phyloP scores from a whole-genome alignment of 2,329 filamentous ascomycete species.

The Sphaerostilbella broomeana region DNA sequence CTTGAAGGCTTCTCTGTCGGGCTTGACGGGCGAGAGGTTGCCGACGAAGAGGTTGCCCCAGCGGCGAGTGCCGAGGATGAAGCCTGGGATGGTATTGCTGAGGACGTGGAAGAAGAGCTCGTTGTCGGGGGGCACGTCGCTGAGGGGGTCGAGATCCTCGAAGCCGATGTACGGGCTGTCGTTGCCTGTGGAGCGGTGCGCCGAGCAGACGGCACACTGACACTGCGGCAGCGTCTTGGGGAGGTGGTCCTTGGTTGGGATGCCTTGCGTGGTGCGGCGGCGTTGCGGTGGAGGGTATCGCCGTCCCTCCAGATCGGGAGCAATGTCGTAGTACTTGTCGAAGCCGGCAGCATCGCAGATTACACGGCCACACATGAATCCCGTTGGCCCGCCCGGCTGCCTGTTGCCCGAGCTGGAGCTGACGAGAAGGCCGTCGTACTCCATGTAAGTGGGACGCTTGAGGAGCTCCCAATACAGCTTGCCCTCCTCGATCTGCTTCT shows the following conservation, averaged over 20 bases:
- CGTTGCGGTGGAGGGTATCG: conserved; percentile 7
- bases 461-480: conserved; percentile 42
- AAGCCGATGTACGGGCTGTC: conserved; percentile 33
- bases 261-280: conserved; percentile 3
- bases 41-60: conserved; percentile 39
- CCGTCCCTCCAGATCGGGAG: conserved; percentile 19
- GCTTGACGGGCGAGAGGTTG: conserved; percentile 32
- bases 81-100: conserved; percentile 39
- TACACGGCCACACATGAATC: conserved; percentile 35
- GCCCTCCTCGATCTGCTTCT: conserved; percentile 35
- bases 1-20: conserved; percentile 44
- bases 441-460: conserved; percentile 39
- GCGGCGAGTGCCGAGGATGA: conserved; percentile 37
- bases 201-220: conserved; percentile 32
- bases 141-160: conserved; percentile 33
- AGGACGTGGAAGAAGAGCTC: conserved; percentile 40
- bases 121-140: conserved; percentile 30
- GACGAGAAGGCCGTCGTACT: conserved; percentile 38
- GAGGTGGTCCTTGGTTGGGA: conserved; percentile 28
- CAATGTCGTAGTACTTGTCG: conserved; percentile 26
- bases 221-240: conserved; percentile 37
- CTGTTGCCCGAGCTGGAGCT: conserved; percentile 22
- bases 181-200: conserved; percentile 15
- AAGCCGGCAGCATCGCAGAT: conserved; percentile 39
- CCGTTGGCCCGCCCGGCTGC: conserved; percentile 25